Evolutionary conservation across 805 yeast genomes (phyloP), one percentile per base, ranked within the genome.

Genomic region (Cyberlindnera xylosilytica): DNA sequence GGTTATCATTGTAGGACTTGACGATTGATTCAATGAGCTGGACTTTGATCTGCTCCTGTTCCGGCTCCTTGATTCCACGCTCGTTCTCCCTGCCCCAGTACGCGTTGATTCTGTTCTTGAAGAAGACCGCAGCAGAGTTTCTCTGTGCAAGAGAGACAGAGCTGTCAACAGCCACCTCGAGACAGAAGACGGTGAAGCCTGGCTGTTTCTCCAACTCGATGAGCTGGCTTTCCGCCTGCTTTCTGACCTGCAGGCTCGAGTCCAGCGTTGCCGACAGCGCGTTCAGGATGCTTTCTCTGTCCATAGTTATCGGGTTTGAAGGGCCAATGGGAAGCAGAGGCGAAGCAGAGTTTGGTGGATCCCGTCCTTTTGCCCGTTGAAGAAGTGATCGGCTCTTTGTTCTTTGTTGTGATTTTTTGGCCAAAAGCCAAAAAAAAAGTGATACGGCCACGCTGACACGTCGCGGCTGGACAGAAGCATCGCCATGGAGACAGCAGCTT

Each of bases 71-170:
- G 34, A 74, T 66, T 5, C 59, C 61, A n/a, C 55, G 56, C 11
- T 54, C 64, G 11, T 49, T 45, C 3, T 54, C 36, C 32, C 49
- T 54, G 19, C 63, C 62, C 89, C 90, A 83, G 41, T 72, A 68
- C 30, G 71, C 65, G 31, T 70, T 70, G 24, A 83, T 66, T 43
- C 76, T 69, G 59, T 84, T 84, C 57, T 85, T 85, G 61, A 83
- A 76, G 57, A 77, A 82, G 6, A 85, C 83, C 0, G 84, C 81
- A 6, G 83, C 72, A 11, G 87, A 82, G 46, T 76, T 65, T 45
- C 79, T 70, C 38, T 78, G 70, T 11, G 68, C 66, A 6, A 53
- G 46, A 5, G 76, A 65, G 23, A 69, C 63, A 4, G 66, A 61
- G 3, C 59, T 59, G 50, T 79, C 82, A 9, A 65, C 58, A 12